Conservation (phyloP, 345 rosid species). For the Citrus inodora region DNA sequence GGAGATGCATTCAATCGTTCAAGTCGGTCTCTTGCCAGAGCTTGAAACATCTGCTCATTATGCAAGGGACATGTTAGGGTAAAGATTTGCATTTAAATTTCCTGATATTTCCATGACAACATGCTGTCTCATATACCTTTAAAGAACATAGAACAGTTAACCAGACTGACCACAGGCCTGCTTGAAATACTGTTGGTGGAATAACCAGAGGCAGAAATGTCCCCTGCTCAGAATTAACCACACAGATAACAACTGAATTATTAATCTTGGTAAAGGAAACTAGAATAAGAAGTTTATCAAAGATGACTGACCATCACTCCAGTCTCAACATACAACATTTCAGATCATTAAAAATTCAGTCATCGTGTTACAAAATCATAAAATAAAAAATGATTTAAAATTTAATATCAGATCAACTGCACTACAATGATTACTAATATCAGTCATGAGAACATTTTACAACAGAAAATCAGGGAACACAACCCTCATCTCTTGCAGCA, state of each 20-base stretch:
- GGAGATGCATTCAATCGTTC: constrained; percentile 97
- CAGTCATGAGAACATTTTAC: neutral
- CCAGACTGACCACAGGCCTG: constrained; percentile 89
- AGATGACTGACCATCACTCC: constrained; percentile 8
- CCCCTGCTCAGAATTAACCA: constrained; percentile 53
- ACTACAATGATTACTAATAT: neutral
- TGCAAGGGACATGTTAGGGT: constrained; percentile 7
- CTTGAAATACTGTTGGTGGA: constrained; percentile 81
- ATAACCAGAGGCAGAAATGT: constrained; percentile 83
- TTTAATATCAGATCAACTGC: neutral
- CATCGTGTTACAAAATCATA: neutral
- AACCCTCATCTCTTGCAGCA: neutral
- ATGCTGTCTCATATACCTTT: constrained; percentile 47
- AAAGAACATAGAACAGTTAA: constrained; percentile 76
- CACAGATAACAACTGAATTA: neutral
- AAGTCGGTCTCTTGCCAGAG: constrained; percentile 95
- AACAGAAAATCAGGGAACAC: neutral
- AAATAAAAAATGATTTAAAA: neutral
- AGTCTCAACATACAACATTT: neutral
- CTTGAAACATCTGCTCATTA: constrained; percentile 87
- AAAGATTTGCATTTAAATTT: neutral
- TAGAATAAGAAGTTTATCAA: neutral
- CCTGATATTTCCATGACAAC: constrained; percentile 11
- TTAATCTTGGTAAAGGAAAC: neutral
- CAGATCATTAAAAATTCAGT: neutral